Evolutionary conservation across 2,329 filamentous ascomycete genomes (phyloP), one percentile per base, ranked within the genome.

Genomic region (Xylaria sp.): DNA sequence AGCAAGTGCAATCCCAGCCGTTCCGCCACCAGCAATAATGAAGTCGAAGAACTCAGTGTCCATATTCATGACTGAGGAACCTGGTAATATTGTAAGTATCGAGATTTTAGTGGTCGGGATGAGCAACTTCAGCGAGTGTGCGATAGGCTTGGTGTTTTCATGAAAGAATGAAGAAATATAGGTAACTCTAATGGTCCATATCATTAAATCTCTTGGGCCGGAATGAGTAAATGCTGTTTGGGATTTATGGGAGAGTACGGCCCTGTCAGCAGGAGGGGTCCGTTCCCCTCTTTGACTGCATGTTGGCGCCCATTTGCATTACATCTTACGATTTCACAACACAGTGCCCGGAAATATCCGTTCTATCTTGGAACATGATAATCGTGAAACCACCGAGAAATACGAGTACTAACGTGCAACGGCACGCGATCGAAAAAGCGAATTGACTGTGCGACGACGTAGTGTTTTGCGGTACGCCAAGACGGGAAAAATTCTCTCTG

Each of bases 1-100:
- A 33, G 70, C 70, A n/a, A 71, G 64, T 17, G 59, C 59, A 49
- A 70, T 54, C 1, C 70, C 67, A 6, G 67, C 70, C 13, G 70
- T 71, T 7, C 70, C 70, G 5, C 67, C 68, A 1, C 70, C 70
- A 7, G 31, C 67, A 28, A 71, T 64, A 6, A 71, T 57, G 20
- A 71, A 71, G 54, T 71, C 70, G 36, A 67, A 70, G 36, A 42
- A 40, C 4, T 61, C 61, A 2, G 38, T 23, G 20, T 9, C 20
- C 66, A 68, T 68, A 9, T n/a, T 26, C 42, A 2, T 6, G 28
- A 28, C 3, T 51, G 17, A 4, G n/a, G 2, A 42, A n/a, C 13
- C 6, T 1, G 17, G 15, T 26, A 20, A 33, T 33, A 33, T 33
- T n/a, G 13, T 17, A 51, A 51, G 3, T 17, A 9, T 13, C 3